Percentiles rank a stretch among this genome's conserved stretches.
Conservation (phyloP, 2,329 filamentous ascomycete genomes). For the Penicillium verrucosum region DNA sequence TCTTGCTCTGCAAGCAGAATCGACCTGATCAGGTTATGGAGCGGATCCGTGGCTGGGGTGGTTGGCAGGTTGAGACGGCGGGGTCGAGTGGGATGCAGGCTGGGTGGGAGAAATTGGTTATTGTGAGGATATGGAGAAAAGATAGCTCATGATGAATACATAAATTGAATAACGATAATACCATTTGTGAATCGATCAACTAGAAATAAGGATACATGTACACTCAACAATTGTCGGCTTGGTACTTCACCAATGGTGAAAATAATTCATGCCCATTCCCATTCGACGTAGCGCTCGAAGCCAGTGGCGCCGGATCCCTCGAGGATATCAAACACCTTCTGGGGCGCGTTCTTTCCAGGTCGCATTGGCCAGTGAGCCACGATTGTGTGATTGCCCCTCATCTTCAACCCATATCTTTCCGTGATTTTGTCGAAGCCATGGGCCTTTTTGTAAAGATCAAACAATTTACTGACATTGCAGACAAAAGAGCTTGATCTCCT, state of each 20-base stretch:
- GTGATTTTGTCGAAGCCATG: neutral
- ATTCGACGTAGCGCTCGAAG: neutral
- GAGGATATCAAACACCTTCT: neutral
- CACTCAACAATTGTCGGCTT: neutral
- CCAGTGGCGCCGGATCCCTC: neutral
- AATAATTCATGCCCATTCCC: neutral
- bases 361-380: neutral
- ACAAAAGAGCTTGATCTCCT: neutral
- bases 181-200: neutral
- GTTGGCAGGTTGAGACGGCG: slow-evolving; percentile 75
- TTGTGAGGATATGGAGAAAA: slow-evolving; percentile 76
- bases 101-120: slow-evolving; percentile 91
- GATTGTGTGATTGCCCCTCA: neutral
- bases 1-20: slow-evolving; percentile 89
- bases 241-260: neutral
- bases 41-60: slow-evolving; percentile 56
- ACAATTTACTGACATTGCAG: neutral
- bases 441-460: neutral
- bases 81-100: slow-evolving; percentile 80
- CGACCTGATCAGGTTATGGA: slow-evolving; percentile 70
- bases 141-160: neutral
- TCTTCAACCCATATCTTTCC: neutral
- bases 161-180: neutral
- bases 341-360: neutral
- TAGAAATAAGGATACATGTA: neutral